phyloP scores from a whole-genome alignment of 306 rosid species.

The Cicer yamashitae region DNA sequence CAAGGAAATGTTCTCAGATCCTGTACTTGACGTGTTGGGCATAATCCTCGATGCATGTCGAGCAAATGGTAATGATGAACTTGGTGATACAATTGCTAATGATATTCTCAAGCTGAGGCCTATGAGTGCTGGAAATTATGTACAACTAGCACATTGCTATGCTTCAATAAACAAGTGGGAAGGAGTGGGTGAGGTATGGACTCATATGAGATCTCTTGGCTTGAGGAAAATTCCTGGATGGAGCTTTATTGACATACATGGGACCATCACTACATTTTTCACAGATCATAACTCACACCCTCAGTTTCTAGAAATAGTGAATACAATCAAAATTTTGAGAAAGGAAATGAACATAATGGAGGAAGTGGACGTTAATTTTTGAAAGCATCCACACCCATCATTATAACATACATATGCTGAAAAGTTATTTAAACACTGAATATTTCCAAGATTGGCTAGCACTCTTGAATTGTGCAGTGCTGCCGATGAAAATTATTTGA shows the following conservation, averaged over 20 bases:
- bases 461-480: background rate
- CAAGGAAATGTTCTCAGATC: conserved; percentile 53
- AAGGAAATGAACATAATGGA: conserved; percentile 60
- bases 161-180: conserved; percentile 80
- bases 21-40: conserved; percentile 63
- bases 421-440: background rate
- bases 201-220: conserved; percentile 78
- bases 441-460: conserved; percentile 2
- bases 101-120: conserved; percentile 65
- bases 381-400: conserved; percentile 38
- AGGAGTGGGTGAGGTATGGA: conserved; percentile 71
- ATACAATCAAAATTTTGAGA: conserved; percentile 51
- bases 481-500: conserved; percentile 19
- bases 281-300: conserved; percentile 75
- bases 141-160: conserved; percentile 72
- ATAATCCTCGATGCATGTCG: conserved; percentile 78
- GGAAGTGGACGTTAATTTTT: conserved; percentile 38
- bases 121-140: conserved; percentile 65
- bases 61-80: conserved; percentile 54
- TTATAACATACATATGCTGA: conserved; percentile 32
- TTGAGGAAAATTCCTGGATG: conserved; percentile 81
- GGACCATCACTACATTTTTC: conserved; percentile 67
- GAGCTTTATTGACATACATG: conserved; percentile 73
- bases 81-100: conserved; percentile 56
- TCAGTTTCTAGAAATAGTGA: conserved; percentile 56